Conservation (phyloP, 2,329 filamentous ascomycete genomes). For the Aspergillus hiratsukae region DNA sequence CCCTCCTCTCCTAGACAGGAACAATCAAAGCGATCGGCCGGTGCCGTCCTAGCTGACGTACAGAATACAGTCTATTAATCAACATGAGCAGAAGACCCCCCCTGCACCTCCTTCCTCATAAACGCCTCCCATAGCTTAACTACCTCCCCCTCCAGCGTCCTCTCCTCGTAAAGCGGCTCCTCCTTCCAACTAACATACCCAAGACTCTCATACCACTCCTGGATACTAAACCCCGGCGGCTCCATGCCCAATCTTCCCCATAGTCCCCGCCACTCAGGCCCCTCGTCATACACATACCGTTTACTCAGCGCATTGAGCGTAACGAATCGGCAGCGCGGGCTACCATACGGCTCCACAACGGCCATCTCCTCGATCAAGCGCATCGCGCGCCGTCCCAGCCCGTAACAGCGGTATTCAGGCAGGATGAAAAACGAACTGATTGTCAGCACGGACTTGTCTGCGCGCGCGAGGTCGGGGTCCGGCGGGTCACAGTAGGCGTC, state of each 20-base stretch:
- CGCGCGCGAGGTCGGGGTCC: background rate
- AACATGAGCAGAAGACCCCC: background rate
- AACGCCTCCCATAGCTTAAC: conserved; percentile 13
- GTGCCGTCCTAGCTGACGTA: no score
- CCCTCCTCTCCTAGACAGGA: no score
- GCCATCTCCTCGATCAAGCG: background rate
- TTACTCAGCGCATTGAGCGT: conserved; percentile 11
- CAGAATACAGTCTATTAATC: background rate
- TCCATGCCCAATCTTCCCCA: conserved; percentile 8
- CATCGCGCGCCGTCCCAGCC: background rate
- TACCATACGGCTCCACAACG: background rate
- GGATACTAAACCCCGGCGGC: conserved; percentile 12
- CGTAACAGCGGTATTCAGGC: background rate
- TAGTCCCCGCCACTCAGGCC: conserved; percentile 8
- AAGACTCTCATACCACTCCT: conserved; percentile 16
- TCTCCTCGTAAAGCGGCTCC: conserved; percentile 8
- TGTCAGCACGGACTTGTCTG: background rate
- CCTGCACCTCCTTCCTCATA: conserved; percentile 13
- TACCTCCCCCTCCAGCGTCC: conserved; percentile 8
- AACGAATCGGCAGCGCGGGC: background rate
- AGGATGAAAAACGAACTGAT: background rate
- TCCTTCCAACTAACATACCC: conserved; percentile 17
- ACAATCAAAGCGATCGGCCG: no score
- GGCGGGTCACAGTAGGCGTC: background rate
- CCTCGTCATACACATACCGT: conserved; percentile 13